Evolutionary conservation across 371 early-diverging fungal species (phyloP).

Genomic region (Mucor piriformis): DNA sequence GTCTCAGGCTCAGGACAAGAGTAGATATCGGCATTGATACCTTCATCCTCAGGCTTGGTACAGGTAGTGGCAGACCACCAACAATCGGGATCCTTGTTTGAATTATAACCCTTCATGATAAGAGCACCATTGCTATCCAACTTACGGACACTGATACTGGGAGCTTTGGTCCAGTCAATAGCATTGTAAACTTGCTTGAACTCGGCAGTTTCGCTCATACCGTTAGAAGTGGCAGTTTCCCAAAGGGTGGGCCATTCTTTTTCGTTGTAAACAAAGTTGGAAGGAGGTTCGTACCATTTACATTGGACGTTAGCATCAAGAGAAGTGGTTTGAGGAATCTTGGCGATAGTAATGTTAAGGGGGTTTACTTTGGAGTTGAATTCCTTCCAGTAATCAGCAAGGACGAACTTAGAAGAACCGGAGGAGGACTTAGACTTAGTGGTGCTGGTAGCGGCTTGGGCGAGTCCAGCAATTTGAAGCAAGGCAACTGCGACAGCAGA

Average conservation of each 20-base stretch:
- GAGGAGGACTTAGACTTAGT: slow-evolving; percentile 1
- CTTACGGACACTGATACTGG: slow-evolving; percentile 41
- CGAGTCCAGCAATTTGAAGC: slow-evolving; percentile 25
- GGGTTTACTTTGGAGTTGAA: slow-evolving; percentile 28
- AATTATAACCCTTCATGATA: slow-evolving; percentile 33
- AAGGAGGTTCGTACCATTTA: slow-evolving; percentile 26
- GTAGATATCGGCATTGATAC: slow-evolving; percentile 50
- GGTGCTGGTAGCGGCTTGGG: slow-evolving; percentile 17
- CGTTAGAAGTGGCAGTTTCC: slow-evolving; percentile 52
- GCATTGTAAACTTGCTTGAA: slow-evolving; percentile 48
- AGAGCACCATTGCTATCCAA: slow-evolving; percentile 31
- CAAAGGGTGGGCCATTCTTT: slow-evolving; percentile 53
- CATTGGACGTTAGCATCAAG: slow-evolving; percentile 16
- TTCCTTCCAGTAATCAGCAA: slow-evolving; percentile 28
- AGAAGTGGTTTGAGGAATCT: slow-evolving; percentile 30
- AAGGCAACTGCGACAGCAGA: slow-evolving; percentile 22
- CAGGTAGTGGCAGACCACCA: slow-evolving; percentile 56
- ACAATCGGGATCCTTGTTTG: slow-evolving; percentile 50
- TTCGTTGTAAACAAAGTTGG: slow-evolving; percentile 29
- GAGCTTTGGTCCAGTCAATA: slow-evolving; percentile 50
- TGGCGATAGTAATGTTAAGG: slow-evolving; percentile 19
- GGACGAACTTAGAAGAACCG: slow-evolving; percentile 14
- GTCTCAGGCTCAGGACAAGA: slow-evolving; percentile 55
- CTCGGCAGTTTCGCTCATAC: slow-evolving; percentile 46
- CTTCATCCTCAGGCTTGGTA: slow-evolving; percentile 41